A percentile compares a stretch with the other conserved stretches of the same genome.
phyloP scores from a whole-genome alignment of 2,329 filamentous ascomycete genomes.

The Dactylellina sp. region DNA sequence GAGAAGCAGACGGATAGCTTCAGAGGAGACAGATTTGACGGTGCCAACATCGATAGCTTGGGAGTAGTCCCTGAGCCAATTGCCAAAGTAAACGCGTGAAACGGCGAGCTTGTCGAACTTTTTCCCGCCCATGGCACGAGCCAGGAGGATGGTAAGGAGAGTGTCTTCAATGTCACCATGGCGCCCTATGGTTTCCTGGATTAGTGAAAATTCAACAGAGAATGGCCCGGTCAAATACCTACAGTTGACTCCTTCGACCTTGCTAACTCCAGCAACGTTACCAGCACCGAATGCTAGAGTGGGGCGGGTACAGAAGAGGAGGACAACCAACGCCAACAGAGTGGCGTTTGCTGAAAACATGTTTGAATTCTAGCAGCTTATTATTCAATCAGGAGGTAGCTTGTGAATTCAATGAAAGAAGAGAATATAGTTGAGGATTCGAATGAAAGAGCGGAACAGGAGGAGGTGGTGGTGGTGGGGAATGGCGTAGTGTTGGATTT shows the following conservation, averaged over 20 bases:
- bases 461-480: neutral
- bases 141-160: slow-evolving; percentile 77
- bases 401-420: no score
- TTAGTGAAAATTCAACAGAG: slow-evolving; percentile 23
- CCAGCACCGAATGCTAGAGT: slow-evolving; percentile 85
- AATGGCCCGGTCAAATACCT: slow-evolving; percentile 61
- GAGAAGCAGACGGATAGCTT: slow-evolving; percentile 88
- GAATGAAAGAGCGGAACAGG: neutral
- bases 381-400: neutral
- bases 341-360: slow-evolving; percentile 38
- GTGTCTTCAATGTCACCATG: slow-evolving; percentile 95
- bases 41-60: slow-evolving; percentile 94
- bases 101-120: slow-evolving; percentile 91
- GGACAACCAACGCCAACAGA: slow-evolving; percentile 70
- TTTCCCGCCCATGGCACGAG: slow-evolving; percentile 73
- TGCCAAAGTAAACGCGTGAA: slow-evolving; percentile 92
- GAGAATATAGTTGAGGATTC: neutral
- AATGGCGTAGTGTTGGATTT: no score
- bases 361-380: slow-evolving; percentile 3
- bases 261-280: slow-evolving; percentile 84
- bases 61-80: slow-evolving; percentile 93
- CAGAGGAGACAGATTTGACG: slow-evolving; percentile 87
- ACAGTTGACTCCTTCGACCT: slow-evolving; percentile 86
- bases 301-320: slow-evolving; percentile 76
- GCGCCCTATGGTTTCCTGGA: slow-evolving; percentile 67